Base-by-base conservation (phyloP, 129 eudicot genomes). In the Pseudognaphalium luteoalbum region DNA sequence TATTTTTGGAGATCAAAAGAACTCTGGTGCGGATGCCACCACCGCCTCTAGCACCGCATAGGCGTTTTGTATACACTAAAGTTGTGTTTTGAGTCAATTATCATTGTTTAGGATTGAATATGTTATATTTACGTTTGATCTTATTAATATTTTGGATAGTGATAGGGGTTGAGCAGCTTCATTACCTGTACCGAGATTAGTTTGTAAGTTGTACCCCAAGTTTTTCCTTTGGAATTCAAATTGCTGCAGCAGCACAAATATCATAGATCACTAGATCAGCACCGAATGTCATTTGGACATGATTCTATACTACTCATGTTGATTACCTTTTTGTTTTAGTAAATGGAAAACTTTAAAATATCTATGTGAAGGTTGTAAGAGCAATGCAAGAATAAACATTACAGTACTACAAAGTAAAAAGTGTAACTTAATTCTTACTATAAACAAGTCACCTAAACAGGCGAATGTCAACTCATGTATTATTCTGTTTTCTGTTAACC, bases 1-100 rank as follows among this genome's bases (percentile, higher is more conserved):
- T 11, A 79, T 93, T 77, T 90, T 93, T 22, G 97, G 98, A 15
- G 97, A 90, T 74, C 97, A 93, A 69, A 83, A 86, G 81, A 81
- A 76, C 35, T 67, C 62, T 12, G 85, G 58, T 44, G 44, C 81
- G 19, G 22, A 84, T 47, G 41, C 83, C 51, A 44, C 71, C 44
- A 15, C 84, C 72, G 54, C 65, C 19, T 54, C 75, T 7, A 67
- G 71, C 74, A 67, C 65, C 2, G 72, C 77, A 52, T 70, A 76
- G 63, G 67, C 39, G 15, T 37, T 76, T 54, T 66, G 66, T 54
- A 67, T 66, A 76, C 72, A 75, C 20, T 44, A 47, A 42, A 58
- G 54, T 14, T 72, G 66, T 56, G 50, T 76, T 65, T 66, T 66
- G 73, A 76, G 66, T 52, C 62, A 0, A 17, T 32, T 19, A 3